Percentiles rank a stretch among this genome's conserved stretches.
These are phyloP conservation scores for Calonectria pseudoturangicola DNA, from an alignment of 2,329 filamentous ascomycete genomes.

Conservation along the genomic window DNA sequence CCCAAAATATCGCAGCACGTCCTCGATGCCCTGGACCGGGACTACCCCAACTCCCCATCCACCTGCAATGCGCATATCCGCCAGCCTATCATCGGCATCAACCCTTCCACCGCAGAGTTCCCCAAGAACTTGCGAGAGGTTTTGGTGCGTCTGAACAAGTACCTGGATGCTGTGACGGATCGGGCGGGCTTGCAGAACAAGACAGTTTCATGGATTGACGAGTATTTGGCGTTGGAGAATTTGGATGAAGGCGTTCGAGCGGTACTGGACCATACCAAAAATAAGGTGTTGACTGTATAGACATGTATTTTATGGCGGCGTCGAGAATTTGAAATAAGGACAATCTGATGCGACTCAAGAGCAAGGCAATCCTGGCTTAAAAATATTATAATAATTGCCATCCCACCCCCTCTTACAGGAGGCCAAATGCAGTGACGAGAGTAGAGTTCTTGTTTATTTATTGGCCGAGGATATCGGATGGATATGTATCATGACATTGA, in stretches of 20 bases:
- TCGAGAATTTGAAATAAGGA: constrained; percentile 23
- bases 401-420: not conserved
- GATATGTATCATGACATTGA: not conserved
- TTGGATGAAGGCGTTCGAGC: constrained; percentile 74
- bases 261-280: constrained; percentile 73
- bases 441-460: not conserved
- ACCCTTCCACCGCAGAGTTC: constrained; percentile 80
- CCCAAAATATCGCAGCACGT: constrained; percentile 83
- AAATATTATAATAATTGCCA: not conserved
- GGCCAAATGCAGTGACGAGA: not conserved
- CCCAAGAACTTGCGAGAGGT: constrained; percentile 81
- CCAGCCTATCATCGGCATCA: constrained; percentile 80
- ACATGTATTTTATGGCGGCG: constrained; percentile 13
- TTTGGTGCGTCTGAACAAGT: constrained; percentile 76
- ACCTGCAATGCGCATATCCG: constrained; percentile 83
- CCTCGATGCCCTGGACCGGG: constrained; percentile 76
- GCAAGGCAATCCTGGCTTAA: not conserved
- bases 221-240: constrained; percentile 67
- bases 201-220: constrained; percentile 72
- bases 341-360: constrained; percentile 17
- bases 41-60: constrained; percentile 76
- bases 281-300: constrained; percentile 50
- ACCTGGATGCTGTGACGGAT: constrained; percentile 67
- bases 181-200: constrained; percentile 68
- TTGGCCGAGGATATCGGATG: not conserved